Percentiles rank a stretch among this genome's conserved stretches.
These are phyloP conservation scores for Conticribra guillardii DNA, from an alignment of 108 stramenopile genomes.

Conservation along the genomic window DNA sequence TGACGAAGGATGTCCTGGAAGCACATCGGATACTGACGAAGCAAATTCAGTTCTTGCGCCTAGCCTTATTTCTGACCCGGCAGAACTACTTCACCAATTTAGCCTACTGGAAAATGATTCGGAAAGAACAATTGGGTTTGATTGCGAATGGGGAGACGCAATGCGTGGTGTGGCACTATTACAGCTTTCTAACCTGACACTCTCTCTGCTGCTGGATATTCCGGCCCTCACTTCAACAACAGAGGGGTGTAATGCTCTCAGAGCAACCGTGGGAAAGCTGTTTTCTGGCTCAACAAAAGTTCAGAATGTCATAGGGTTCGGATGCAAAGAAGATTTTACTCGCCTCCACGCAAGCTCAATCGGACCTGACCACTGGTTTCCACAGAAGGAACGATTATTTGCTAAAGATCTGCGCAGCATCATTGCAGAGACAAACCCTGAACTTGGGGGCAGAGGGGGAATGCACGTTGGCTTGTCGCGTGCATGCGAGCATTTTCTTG, in stretches of 20 bases:
- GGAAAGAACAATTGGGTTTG: constrained; percentile 61
- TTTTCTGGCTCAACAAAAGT: constrained; percentile 46
- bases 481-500: constrained; percentile 61
- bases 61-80: constrained; percentile 48
- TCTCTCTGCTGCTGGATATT: constrained; percentile 71
- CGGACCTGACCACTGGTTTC: constrained; percentile 37
- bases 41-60: constrained; percentile 35
- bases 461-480: constrained; percentile 58
- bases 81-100: constrained; percentile 37
- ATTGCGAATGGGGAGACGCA: constrained; percentile 76
- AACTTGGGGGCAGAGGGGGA: constrained; percentile 24
- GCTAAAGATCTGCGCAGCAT: constrained; percentile 50
- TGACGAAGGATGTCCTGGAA: constrained; percentile 49
- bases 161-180: constrained; percentile 57
- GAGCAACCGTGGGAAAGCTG: constrained; percentile 56
- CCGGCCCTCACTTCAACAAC: constrained; percentile 58
- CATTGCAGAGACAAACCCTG: constrained; percentile 48
- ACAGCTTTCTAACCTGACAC: constrained; percentile 55
- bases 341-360: constrained; percentile 63
- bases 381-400: constrained; percentile 33
- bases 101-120: neutral
- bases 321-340: constrained; percentile 69
- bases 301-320: constrained; percentile 62
- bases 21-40: neutral
- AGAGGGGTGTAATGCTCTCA: constrained; percentile 63